Base-by-base conservation (phyloP, 805 yeast genomes). In the Kodamaea jinghongensis region DNA sequence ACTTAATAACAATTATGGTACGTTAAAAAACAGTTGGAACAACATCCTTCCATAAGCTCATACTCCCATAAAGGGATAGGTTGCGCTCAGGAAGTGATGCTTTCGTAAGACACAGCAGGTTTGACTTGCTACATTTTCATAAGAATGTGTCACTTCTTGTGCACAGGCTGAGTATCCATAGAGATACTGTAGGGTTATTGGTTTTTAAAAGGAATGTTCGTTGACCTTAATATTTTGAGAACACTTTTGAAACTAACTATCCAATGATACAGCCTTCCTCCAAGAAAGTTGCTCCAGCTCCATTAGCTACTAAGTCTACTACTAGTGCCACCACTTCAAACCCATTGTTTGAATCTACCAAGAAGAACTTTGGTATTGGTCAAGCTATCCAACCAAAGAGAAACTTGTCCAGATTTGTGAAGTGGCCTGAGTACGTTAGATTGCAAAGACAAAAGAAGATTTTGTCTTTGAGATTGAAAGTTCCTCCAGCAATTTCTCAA, bases 391-490 rank as follows among this genome's bases (percentile, higher is more conserved):
- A 91, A 76, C 96, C 83, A 87, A 88, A 84, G 79, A 83, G 91
- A 76, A 87, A 93, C 83, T 81, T 93, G 67, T 76, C 95, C 48
- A 89, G 98, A 75, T 90, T 86, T 71, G 98, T 91, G 65, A 93
- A 86, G 75, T 93, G 99, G 99, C 99, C 99, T 67, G 93, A 85
- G 75, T 89, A 91, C 71, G 93, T 91, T 57, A 87, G 96, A 78
- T 79, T 93, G 58, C 99, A 91, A 80, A 90, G 99, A 82, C 98
- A 93, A 78, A 93, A 84, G 85, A 91, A 91, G 82, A 85, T 91
- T 70, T 80, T 91, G 70, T 76, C 83, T 63, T 71, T 90, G 73
- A 90, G 99, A 84, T 81, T 91, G 69, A 91, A 93, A 85, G 99
- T 91, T 69, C 99, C 99, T 58, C 99, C 99, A 65, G 85, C 98